Conservation (phyloP, 352 stramenopile genomes). For the Globisporangium polare region DNA sequence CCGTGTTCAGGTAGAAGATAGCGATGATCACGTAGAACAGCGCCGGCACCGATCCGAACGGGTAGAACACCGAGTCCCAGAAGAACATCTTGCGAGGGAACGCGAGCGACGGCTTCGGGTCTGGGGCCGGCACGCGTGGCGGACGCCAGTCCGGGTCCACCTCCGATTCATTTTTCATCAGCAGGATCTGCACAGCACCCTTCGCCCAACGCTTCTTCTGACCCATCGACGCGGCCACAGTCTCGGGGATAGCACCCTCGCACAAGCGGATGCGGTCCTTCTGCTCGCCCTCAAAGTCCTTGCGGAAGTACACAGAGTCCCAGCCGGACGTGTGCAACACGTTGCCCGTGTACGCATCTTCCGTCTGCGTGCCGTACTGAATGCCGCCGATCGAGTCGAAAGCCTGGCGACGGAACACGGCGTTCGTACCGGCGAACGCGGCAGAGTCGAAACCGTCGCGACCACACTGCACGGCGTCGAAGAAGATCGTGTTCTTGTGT, state of each 20-base stretch:
- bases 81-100: slow-evolving; percentile 91
- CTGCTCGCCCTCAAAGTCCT: slow-evolving; percentile 84
- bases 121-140: slow-evolving; percentile 72
- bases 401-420: slow-evolving; percentile 85
- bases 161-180: slow-evolving; percentile 88
- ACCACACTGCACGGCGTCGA: slow-evolving; percentile 84
- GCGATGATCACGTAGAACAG: slow-evolving; percentile 84
- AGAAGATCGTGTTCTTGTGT: slow-evolving; percentile 91
- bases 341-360: slow-evolving; percentile 90
- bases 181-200: slow-evolving; percentile 84
- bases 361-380: slow-evolving; percentile 86
- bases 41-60: slow-evolving; percentile 82
- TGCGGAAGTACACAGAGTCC: slow-evolving; percentile 88
- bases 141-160: slow-evolving; percentile 87
- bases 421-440: slow-evolving; percentile 87
- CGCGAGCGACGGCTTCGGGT: slow-evolving; percentile 73
- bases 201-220: slow-evolving; percentile 89
- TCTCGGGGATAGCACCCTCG: slow-evolving; percentile 82
- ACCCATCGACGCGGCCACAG: slow-evolving; percentile 79
- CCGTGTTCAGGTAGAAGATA: slow-evolving; percentile 85
- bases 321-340: slow-evolving; percentile 79
- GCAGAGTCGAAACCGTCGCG: slow-evolving; percentile 86
- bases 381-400: slow-evolving; percentile 89
- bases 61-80: slow-evolving; percentile 87
- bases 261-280: slow-evolving; percentile 85